Evolutionary conservation across 345 rosid genomes (phyloP), one percentile per base, ranked within the genome.

Genomic region (Geranium brycei): DNA sequence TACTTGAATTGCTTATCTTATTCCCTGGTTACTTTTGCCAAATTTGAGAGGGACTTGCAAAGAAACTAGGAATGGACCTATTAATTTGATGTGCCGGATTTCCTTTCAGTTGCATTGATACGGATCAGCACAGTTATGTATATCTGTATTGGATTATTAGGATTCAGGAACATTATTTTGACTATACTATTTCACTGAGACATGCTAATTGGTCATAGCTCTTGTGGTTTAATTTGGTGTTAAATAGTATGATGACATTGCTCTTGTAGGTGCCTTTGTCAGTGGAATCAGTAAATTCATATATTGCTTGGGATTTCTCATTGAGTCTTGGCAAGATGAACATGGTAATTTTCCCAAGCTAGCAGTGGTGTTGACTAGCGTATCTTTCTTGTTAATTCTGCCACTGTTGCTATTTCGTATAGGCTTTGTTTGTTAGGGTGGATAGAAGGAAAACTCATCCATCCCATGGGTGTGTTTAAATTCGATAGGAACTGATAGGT

Each of bases 231-330:
- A 31, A 59, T 5, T 59, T 31, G 31, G 31, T 7, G 8, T 19
- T 19, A 31, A 17, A 15, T 19, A 59, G 14, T 16, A 59, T 19
- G 4, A 19, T 19, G 61, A 23, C 3, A 12, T 59, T 10, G 16
- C 56, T 63, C 74, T 75, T 71, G 6, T 66, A 89, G 98, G 85
- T 92, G 62, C 82, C 83, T n/a, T 69, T 92, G 76, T 63, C 68
- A 4, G 98, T 89, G 83, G 98, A 92, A 62, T 80, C 96, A 1
- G 71, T 87, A 66, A 92, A 92, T 79, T 92, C 98, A 0, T 92
- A 87, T 70, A 83, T 92, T 71, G 98, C 95, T 68, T 92, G 98
- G 98, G 96, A 92, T 80, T 92, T 89, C 79, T 81, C 86, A 62
- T 57, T 92, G 79, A 72, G 78, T 41, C 98, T 86, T 80, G 91